These are phyloP conservation scores for Catunica adiposa DNA, from an alignment of 2,329 filamentous ascomycete genomes.

Conservation along the genomic window DNA sequence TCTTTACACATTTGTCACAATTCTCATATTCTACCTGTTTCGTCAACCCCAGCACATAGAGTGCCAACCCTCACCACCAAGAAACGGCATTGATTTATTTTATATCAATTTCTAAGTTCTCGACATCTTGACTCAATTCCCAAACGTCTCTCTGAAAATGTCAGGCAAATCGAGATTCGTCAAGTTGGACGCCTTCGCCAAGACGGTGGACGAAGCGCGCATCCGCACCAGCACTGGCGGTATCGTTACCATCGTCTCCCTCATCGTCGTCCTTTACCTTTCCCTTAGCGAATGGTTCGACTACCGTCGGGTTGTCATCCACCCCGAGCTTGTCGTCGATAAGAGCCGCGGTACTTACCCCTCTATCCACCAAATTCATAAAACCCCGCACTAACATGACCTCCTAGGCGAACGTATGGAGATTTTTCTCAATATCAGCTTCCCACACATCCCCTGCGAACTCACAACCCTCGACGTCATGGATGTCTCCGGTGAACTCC, in stretches of 20 bases:
- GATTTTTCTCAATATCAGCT: constrained; percentile 93
- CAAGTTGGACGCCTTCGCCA: constrained; percentile 94
- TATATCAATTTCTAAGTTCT: no score
- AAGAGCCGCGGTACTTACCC: constrained; percentile 67
- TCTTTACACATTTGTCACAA: not conserved
- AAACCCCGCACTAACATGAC: constrained; percentile 16
- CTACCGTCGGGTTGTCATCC: constrained; percentile 70
- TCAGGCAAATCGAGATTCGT: constrained; percentile 85
- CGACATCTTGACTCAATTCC: not conserved
- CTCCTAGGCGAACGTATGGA: constrained; percentile 84
- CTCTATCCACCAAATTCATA: not conserved
- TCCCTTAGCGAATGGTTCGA: constrained; percentile 93
- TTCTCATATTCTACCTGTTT: not conserved
- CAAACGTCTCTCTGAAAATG: constrained; percentile 35
- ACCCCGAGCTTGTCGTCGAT: constrained; percentile 88
- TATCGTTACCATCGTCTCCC: constrained; percentile 79
- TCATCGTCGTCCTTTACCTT: constrained; percentile 76
- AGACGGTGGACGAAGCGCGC: constrained; percentile 95
- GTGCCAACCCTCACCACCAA: not conserved
- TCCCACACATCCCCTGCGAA: constrained; percentile 86
- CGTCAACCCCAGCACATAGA: not conserved
- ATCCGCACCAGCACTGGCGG: constrained; percentile 91
- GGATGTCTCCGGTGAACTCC: constrained; percentile 95
- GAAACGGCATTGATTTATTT: not conserved
- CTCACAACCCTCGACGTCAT: constrained; percentile 94